A percentile compares a stretch with the other conserved stretches of the same genome.
Conservation (phyloP, 2,329 filamentous ascomycete species). For the Cytospora piceae region DNA sequence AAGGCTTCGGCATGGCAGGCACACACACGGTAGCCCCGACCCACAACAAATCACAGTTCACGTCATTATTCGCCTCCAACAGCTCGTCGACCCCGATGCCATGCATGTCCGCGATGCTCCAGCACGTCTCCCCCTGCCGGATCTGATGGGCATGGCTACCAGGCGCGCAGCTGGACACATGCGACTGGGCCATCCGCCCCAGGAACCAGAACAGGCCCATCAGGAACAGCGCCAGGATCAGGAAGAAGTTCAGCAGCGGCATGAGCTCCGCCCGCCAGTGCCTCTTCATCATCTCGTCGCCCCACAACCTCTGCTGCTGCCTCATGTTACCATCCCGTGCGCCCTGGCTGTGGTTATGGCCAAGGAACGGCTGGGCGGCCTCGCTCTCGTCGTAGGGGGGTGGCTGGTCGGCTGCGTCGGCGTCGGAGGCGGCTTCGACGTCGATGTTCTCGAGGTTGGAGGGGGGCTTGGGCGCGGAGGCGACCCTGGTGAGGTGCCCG, state of each 20-base stretch:
- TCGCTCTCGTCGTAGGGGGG: conserved; percentile 30
- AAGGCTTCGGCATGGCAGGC: conserved; percentile 26
- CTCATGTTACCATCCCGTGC: not conserved
- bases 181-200: conserved; percentile 34
- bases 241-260: conserved; percentile 62
- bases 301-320: not conserved
- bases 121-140: conserved; percentile 55
- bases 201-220: conserved; percentile 56
- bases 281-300: conserved; percentile 33
- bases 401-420: conserved; percentile 32
- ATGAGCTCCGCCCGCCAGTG: conserved; percentile 57
- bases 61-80: conserved; percentile 46
- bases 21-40: conserved; percentile 39
- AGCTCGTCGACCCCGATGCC: conserved; percentile 51
- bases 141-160: conserved; percentile 46
- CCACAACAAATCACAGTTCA: conserved; percentile 52
- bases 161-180: conserved; percentile 32
- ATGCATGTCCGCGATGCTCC: conserved; percentile 51
- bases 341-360: not conserved
- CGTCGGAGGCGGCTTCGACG: conserved; percentile 32
- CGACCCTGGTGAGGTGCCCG: conserved; percentile 48
- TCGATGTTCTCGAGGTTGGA: conserved; percentile 25
- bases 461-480: conserved; percentile 34
- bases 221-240: conserved; percentile 56
- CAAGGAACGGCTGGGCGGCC: conserved; percentile 27